Evolutionary conservation across 768 basidiomycete genomes (phyloP).

Genomic region (Neoboletus subvelutipes): DNA sequence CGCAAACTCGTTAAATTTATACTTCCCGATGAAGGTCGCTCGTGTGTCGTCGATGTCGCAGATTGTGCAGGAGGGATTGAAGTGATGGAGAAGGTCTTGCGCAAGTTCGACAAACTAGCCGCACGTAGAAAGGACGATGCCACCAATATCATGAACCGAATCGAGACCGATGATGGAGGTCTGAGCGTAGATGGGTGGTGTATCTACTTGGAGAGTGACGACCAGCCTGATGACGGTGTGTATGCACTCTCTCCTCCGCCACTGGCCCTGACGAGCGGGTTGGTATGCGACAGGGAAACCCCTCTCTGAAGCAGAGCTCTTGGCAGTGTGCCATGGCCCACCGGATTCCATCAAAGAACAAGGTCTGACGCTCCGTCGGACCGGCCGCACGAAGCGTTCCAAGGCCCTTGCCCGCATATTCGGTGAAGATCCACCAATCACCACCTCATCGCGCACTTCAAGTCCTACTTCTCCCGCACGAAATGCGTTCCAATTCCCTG

Average conservation of each 20-base stretch:
- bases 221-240: conserved; percentile 54
- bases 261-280: background rate
- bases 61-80: conserved; percentile 82
- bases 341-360: conserved; percentile 77
- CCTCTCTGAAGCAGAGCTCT: conserved; percentile 76
- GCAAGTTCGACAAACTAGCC: conserved; percentile 77
- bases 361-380: conserved; percentile 71
- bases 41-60: conserved; percentile 76
- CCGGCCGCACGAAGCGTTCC: conserved; percentile 40
- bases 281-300: conserved; percentile 52
- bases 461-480: conserved; percentile 38
- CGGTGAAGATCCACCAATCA: conserved; percentile 41
- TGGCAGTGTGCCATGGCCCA: conserved; percentile 80
- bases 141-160: conserved; percentile 48
- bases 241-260: background rate
- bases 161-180: conserved; percentile 71
- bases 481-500: conserved; percentile 11
- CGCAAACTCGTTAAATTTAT: conserved; percentile 87
- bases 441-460: conserved; percentile 19
- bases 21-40: conserved; percentile 77
- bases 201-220: conserved; percentile 65
- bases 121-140: conserved; percentile 43
- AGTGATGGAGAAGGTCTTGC: conserved; percentile 83
- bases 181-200: conserved; percentile 89
- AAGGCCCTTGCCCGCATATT: conserved; percentile 47